Percentiles rank a stretch among this genome's conserved stretches.
Conservation (phyloP, 2,329 filamentous ascomycete species). For the Aureobasidium uvarum region DNA sequence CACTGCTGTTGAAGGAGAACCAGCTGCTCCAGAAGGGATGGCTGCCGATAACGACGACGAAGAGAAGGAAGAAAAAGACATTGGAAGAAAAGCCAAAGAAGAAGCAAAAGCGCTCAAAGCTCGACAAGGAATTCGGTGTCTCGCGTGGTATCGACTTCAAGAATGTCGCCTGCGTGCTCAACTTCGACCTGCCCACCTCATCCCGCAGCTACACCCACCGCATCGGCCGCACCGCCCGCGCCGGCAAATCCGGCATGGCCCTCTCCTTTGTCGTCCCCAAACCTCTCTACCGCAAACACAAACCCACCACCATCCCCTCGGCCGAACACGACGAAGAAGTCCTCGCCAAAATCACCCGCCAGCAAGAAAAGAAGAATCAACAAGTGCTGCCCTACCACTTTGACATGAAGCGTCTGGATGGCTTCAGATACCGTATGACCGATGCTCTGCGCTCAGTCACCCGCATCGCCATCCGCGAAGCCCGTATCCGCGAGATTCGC, state of each 20-base stretch:
- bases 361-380: constrained; percentile 74
- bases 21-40: constrained; percentile 30
- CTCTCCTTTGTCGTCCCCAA: constrained; percentile 91
- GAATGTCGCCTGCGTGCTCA: constrained; percentile 90
- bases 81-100: constrained; percentile 42
- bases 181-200: constrained; percentile 88
- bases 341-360: constrained; percentile 72
- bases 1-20: constrained; percentile 29
- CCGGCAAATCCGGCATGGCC: constrained; percentile 88
- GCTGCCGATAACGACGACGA: constrained; percentile 34
- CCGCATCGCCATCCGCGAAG: constrained; percentile 83
- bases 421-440: constrained; percentile 91
- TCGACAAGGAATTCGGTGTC: constrained; percentile 88
- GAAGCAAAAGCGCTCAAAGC: constrained; percentile 63
- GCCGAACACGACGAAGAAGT: constrained; percentile 82
- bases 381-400: constrained; percentile 90
- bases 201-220: constrained; percentile 96
- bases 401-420: constrained; percentile 89
- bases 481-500: constrained; percentile 79
- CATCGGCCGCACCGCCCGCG: constrained; percentile 88
- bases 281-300: constrained; percentile 82
- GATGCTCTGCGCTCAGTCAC: constrained; percentile 91
- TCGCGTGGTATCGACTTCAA: constrained; percentile 96
- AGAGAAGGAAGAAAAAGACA: constrained; percentile 43
- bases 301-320: constrained; percentile 73